Percentiles rank a stretch among this genome's conserved stretches.
Conservation (phyloP, 345 rosid genomes). For the Ceriops tagal region DNA sequence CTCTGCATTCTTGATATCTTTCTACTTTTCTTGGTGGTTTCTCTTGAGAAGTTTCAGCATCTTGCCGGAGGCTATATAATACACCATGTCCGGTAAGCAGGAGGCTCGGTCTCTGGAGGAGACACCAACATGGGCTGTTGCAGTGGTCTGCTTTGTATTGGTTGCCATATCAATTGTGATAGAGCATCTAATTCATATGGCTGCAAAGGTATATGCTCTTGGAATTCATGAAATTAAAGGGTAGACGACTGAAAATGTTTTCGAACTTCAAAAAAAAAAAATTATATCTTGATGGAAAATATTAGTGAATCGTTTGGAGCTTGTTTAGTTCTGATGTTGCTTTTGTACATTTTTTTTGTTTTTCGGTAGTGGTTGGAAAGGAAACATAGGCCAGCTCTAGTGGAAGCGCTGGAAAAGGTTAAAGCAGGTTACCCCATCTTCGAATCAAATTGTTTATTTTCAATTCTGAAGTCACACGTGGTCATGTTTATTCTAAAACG, state of each 20-base stretch:
- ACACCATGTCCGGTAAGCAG: not conserved
- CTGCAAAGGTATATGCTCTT: constrained; percentile 44
- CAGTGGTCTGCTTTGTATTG: constrained; percentile 68
- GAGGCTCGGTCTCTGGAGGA: constrained; percentile 38
- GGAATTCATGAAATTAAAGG: no score
- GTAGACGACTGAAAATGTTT: not conserved
- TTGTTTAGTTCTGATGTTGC: not conserved
- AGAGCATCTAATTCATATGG: constrained; percentile 60
- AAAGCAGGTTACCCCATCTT: constrained; percentile 58
- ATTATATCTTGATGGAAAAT: not conserved
- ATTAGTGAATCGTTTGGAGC: not conserved
- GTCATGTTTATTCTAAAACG: not conserved
- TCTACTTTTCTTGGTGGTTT: not conserved
- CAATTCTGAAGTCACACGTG: not conserved
- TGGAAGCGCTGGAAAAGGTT: constrained; percentile 85
- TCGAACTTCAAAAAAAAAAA: no score
- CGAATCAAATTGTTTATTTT: constrained; percentile 1
- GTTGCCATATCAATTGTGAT: constrained; percentile 64
- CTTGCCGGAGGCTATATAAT: no score
- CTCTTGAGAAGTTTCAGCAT: no score
- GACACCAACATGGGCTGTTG: constrained; percentile 95
- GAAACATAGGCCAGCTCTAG: constrained; percentile 61
- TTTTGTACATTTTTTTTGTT: no score
- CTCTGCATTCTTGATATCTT: not conserved
- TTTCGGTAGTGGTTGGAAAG: constrained; percentile 60